Base-by-base conservation (phyloP, 768 basidiomycete genomes). In the Trametes cubensis region DNA sequence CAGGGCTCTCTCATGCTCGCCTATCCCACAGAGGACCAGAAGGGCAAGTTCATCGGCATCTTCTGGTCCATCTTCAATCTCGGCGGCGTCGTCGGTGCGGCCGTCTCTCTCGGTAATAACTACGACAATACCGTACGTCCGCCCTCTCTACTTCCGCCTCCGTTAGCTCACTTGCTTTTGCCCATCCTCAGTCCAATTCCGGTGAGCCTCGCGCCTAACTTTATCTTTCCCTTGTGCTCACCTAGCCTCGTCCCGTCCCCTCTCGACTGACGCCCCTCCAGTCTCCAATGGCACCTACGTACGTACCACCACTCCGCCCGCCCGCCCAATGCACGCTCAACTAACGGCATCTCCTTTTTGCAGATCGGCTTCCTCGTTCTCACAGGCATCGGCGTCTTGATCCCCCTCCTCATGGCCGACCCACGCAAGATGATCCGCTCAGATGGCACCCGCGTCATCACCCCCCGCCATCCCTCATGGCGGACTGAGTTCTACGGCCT, bases 21-120 rank as follows among this genome's bases (percentile, higher is more conserved):
- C 5, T 94, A 94, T 72, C 89, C 91, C 0, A 91, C 89, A 0
- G 91, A 94, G 71, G 69, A 73, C 48, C 84, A 93, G 71, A 94
- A 94, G 72, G 91, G 91, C 17, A 77, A 74, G 34, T 92, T 81
- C 74, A 91, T 94, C 54, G 86, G 82, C 42, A 83, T 91, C 48
- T 94, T 93, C 76, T 94, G 92, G 92, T 76, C 82, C 46, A 89
- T 93, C 63, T 94, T 94, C 78, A 92, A 93, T 67, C 62, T 92
- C 21, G 90, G 90, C 28, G 86, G 86, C 48, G 89, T 94, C 49
- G 85, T 94, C 48, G 91, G 92, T 30, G 83, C 89, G 5, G 78
- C 87, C 10, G 89, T 93, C 34, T 85, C 90, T 15, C 77, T 93
- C 40, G 92, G 84, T 0, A 77, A 83, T 66, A 92, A 92, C 69